Base-by-base conservation (phyloP, 441 rosid genomes). In the Caryocar brasiliense region DNA sequence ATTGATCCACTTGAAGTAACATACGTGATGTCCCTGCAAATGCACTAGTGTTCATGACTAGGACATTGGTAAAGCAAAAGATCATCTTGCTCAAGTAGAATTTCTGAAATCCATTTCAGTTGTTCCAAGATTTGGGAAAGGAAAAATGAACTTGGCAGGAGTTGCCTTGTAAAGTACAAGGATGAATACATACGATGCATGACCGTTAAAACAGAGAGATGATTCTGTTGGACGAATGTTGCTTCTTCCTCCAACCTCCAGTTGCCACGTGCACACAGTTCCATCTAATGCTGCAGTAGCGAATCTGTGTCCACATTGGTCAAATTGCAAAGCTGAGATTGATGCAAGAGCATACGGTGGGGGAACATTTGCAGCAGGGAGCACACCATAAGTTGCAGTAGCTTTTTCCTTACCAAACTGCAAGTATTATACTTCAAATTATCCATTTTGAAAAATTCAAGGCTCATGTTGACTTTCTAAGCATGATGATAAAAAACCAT, bases 201-300 rank as follows among this genome's bases (percentile, higher is more conserved):
- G 75, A 56, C 80, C 75, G 61, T 74, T 81, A 67, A 91, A 91
- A 76, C 98, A 86, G 63, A 83, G 77, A 74, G 85, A 91, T 41
- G 98, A 86, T 68, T 85, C 98, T 14, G 83, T 80, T 6, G 96
- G 93, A 61, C 58, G 57, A 61, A 76, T 70, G 50, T 86, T 86
- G 79, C 95, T 80, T 75, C 93, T 74, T 70, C 95, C 95, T 51
- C 95, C 96, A 62, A 81, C 98, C 74, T 85, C 96, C 55, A 89
- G 77, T 72, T 86, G 91, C 98, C 98, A 91, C 3, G 85, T 76
- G 76, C 91, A 86, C 35, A 85, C 82, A 37, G 88, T 86, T 74
- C 96, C 98, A 77, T 87, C 96, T 19, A 77, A 67, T 33, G 96
- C 93, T 15, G 95, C 83, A 51, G 90, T 78, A 30, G 86, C 85